phyloP scores from a whole-genome alignment of 169 alveolate species.

The Cryptosporidium bovis region DNA sequence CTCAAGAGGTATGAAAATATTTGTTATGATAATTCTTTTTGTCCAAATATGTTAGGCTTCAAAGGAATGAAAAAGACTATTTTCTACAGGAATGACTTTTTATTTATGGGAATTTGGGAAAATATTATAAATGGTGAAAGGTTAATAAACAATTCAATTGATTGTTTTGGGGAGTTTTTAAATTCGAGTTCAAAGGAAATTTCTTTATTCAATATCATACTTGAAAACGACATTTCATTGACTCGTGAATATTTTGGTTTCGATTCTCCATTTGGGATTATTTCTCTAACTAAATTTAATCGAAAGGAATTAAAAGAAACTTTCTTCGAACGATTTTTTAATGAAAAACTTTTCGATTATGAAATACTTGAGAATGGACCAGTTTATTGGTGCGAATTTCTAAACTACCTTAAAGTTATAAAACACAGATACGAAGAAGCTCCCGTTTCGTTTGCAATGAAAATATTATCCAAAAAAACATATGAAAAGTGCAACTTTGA shows the following conservation, averaged over 20 bases:
- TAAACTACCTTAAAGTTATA: constrained; percentile 4
- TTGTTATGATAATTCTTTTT: not conserved
- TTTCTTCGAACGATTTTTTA: not conserved
- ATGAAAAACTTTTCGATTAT: not conserved
- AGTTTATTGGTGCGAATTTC: constrained; percentile 40
- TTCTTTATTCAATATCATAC: not conserved
- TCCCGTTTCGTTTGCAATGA: constrained; percentile 1
- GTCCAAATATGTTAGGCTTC: constrained; percentile 6
- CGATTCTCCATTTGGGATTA: constrained; percentile 3
- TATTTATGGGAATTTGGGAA: no score
- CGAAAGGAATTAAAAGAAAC: not conserved
- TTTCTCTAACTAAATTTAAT: constrained; percentile 24
- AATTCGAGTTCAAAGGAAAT: not conserved
- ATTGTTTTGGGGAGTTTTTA: constrained; percentile 23
- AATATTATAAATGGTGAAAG: no score
- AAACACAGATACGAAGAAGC: constrained; percentile 23
- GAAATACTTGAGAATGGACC: constrained; percentile 9
- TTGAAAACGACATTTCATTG: constrained; percentile 10
- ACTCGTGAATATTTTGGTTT: constrained; percentile 16
- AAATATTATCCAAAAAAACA: not conserved
- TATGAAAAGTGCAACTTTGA: not conserved
- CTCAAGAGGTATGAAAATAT: constrained; percentile 31
- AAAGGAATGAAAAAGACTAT: not conserved
- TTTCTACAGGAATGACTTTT: no score
- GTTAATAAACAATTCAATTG: not conserved